These are phyloP conservation scores for Mucor saturninus DNA, from an alignment of 371 early-diverging fungal species.

Conservation along the genomic window DNA sequence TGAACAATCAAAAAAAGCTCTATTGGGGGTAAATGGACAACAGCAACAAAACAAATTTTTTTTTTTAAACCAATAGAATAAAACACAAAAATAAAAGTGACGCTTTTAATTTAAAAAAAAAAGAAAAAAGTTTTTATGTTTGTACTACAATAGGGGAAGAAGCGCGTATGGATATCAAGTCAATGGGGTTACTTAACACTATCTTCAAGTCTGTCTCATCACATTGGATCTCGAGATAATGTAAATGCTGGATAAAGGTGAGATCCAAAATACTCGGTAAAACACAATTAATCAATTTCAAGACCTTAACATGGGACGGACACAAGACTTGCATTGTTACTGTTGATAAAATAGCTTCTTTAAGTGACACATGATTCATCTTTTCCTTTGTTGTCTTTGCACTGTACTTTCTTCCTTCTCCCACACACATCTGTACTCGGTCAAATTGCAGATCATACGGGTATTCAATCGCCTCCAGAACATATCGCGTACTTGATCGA, in stretches of 20 bases:
- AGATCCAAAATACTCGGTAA: neutral
- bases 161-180: no score
- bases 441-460: neutral
- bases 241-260: neutral
- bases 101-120: no score
- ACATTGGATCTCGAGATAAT: neutral
- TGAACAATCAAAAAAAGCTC: neutral
- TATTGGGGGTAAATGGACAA: neutral
- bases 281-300: neutral
- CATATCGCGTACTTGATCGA: neutral
- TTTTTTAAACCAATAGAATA: neutral
- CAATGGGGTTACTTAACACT: no score
- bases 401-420: neutral
- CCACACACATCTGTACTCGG: neutral
- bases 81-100: neutral
- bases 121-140: no score
- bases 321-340: neutral
- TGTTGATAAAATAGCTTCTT: neutral
- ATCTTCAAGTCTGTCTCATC: no score
- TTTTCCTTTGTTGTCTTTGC: neutral
- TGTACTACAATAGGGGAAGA: no score
- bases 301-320: neutral
- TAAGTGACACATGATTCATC: neutral
- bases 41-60: neutral
- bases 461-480: neutral